phyloP scores from a whole-genome alignment of 768 basidiomycete genomes.

The Termitomyces sp. region DNA sequence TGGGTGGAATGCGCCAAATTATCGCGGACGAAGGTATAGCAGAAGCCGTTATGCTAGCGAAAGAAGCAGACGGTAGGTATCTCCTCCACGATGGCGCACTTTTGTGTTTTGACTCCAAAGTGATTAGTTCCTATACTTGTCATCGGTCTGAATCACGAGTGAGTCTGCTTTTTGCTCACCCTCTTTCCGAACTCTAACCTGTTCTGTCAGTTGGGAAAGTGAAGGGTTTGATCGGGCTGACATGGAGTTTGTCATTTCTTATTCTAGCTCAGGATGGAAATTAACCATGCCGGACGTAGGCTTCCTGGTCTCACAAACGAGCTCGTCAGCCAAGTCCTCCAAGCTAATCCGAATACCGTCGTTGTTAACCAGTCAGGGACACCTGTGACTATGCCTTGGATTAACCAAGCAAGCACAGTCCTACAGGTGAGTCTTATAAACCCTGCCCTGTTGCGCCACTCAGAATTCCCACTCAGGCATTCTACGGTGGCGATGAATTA shows the following conservation, averaged over 20 bases:
- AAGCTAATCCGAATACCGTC: slow-evolving; percentile 49
- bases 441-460: neutral
- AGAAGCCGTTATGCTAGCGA: slow-evolving; percentile 34
- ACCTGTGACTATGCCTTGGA: slow-evolving; percentile 53
- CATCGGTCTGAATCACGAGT: slow-evolving; percentile 54
- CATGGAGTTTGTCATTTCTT: slow-evolving; percentile 28
- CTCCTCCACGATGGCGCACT: neutral
- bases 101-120: neutral
- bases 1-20: slow-evolving; percentile 29
- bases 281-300: slow-evolving; percentile 14
- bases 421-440: slow-evolving; percentile 29
- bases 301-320: slow-evolving; percentile 48
- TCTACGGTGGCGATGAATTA: slow-evolving; percentile 51
- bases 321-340: slow-evolving; percentile 42
- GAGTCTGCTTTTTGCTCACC: slow-evolving; percentile 6
- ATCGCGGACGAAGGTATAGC: slow-evolving; percentile 34
- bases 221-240: slow-evolving; percentile 55
- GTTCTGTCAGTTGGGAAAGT: slow-evolving; percentile 36
- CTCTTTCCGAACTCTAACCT: neutral
- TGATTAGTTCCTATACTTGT: slow-evolving; percentile 39
- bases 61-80: slow-evolving; percentile 32
- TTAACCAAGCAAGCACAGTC: slow-evolving; percentile 30
- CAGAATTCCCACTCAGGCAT: slow-evolving; percentile 27
- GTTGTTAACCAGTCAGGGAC: slow-evolving; percentile 55
- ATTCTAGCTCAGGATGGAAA: neutral